Evolutionary conservation across 1,284 basidiomycete genomes (phyloP).

Genomic region (Melampsora larici-populina): DNA sequence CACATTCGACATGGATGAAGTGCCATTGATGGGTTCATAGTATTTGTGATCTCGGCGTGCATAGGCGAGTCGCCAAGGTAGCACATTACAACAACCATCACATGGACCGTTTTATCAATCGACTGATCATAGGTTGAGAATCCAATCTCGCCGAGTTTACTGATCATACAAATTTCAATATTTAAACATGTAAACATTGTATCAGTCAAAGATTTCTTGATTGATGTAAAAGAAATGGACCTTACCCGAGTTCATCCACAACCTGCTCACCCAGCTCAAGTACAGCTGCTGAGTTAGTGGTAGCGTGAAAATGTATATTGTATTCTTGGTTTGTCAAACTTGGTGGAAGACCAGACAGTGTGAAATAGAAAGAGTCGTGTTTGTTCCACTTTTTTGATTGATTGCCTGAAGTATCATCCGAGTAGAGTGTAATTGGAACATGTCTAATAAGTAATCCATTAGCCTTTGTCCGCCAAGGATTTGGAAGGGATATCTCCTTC

Average conservation of each 20-base stretch:
- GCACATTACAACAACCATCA: neutral
- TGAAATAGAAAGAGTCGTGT: conserved; percentile 56
- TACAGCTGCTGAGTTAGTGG: conserved; percentile 56
- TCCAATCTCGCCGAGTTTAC: too few species aligned
- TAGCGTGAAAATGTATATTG: conserved; percentile 56
- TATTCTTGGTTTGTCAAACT: conserved; percentile 47
- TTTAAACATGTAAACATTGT: too few species aligned
- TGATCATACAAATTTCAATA: too few species aligned
- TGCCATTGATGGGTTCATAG: neutral
- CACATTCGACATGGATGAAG: conserved; percentile 1
- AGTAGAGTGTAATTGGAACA: conserved; percentile 57
- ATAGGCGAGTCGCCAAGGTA: conserved; percentile 6
- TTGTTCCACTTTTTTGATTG: conserved; percentile 58
- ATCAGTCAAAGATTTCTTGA: neutral
- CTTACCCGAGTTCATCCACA: conserved; percentile 51
- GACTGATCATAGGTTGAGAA: neutral
- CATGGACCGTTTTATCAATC: neutral
- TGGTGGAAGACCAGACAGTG: conserved; percentile 52
- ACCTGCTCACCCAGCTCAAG: conserved; percentile 57
- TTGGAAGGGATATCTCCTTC: conserved; percentile 2
- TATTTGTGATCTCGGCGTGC: conserved; percentile 18
- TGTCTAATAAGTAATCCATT: conserved; percentile 35
- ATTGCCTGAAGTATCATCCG: conserved; percentile 58
- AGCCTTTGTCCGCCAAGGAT: conserved; percentile 35
- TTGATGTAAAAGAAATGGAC: conserved; percentile 5